A percentile compares a stretch with the other conserved stretches of the same genome.
Conservation (phyloP, 768 basidiomycete species). For the Cantharellus anzutake region DNA sequence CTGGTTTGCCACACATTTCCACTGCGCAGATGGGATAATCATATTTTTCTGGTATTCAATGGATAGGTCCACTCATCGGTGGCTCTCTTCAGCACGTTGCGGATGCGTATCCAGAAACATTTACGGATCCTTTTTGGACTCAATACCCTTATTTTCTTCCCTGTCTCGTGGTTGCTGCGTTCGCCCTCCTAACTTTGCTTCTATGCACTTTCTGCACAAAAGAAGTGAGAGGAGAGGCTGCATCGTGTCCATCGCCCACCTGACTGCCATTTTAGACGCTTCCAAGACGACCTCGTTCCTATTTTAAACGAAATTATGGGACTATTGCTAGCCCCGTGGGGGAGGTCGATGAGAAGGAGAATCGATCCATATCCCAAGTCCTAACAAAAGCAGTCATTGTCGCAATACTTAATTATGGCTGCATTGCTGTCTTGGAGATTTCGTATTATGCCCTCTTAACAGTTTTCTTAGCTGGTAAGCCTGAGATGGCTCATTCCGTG, state of each 20-base stretch:
- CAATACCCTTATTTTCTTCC: conserved; percentile 11
- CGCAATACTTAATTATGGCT: conserved; percentile 45
- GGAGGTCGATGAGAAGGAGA: neutral
- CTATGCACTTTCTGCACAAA: conserved; percentile 1
- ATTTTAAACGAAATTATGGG: neutral
- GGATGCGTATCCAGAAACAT: conserved; percentile 6
- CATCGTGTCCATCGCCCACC: neutral
- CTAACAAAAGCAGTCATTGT: conserved; percentile 25
- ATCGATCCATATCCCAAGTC: conserved; percentile 4
- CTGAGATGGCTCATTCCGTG: neutral
- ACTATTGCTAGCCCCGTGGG: conserved; percentile 1
- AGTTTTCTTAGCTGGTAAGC: conserved; percentile 1
- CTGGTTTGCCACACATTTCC: neutral
- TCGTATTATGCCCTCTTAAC: conserved; percentile 47
- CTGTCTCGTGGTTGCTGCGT: conserved; percentile 1
- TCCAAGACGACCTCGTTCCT: neutral
- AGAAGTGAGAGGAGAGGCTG: conserved; percentile 4
- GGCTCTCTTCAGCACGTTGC: conserved; percentile 7
- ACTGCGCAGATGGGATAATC: neutral
- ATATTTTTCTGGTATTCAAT: neutral
- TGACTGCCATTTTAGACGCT: neutral
- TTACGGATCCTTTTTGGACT: conserved; percentile 6
- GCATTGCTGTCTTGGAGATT: conserved; percentile 48
- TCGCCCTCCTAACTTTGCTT: neutral
- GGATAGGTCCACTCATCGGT: conserved; percentile 7